Base-by-base conservation (phyloP, 345 rosid species). In the Streptanthus diversifolius region DNA sequence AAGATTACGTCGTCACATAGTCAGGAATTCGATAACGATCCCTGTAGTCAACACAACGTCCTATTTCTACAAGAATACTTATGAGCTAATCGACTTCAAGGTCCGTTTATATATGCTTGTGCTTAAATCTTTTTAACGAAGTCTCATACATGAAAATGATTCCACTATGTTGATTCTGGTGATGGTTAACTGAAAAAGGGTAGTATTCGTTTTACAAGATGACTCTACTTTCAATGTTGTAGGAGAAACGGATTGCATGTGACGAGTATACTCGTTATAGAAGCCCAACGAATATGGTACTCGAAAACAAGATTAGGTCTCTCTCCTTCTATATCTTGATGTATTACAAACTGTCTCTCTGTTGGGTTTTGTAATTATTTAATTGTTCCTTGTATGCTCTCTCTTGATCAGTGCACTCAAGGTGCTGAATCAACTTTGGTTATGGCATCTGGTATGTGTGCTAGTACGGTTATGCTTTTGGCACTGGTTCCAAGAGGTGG, bases 381-480 rank as follows among this genome's bases (percentile, higher is more conserved):
- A 36, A 7, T 5, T 67, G 18, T 68, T 40, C 29, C 8, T 17
- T 68, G 41, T 2, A 36, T 67, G 10, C 7, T 54, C 0, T 41
- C 14, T 67, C 25, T 18, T 25, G 27, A 10, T 17, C 67, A 93
- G 98, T 85, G 97, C 92, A 8, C 93, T 93, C 62, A 93, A 76
- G 96, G 96, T 47, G 98, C 93, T 27, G 98, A 89, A 75, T 87
- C 98, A 33, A 93, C 97, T 21, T 71, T 93, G 82, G 77, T 90
- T 55, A 43, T 89, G 87, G 88, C 98, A 39, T 93, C 97, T 62
- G 97, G 98, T 58, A 93, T 90, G 98, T 90, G 88, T 77, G 98
- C 97, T 60, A 89, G 84, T 68, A 85, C 85, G 2, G 87, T 87
- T 58, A 15, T 82, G 91, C 54, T 93, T 52, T 47, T 89, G 90